Evolutionary conservation across 164 flowering plant genomes (phyloP), one percentile per base, ranked within the genome.

Genomic region (Sedum album): DNA sequence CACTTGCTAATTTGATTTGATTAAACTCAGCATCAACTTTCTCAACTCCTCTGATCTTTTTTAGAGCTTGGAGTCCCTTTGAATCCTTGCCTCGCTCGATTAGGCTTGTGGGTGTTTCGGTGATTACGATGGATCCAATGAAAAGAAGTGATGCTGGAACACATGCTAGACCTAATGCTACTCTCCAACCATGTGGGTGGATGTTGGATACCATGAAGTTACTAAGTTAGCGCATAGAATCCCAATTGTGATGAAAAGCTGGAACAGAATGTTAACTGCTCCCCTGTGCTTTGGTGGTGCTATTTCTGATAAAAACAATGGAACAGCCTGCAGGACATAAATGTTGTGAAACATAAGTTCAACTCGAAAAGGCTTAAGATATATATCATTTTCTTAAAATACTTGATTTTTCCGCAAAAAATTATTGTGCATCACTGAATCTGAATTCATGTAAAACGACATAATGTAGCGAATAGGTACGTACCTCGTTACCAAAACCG

Each of bases 401-500:
- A 8, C 13, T 39, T 4, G 13, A 4, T 39, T 39, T 39, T 2
- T 39, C 13, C 13, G 42, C 7, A 39, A 39, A n/a, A n/a, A n/a
- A n/a, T n/a, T n/a, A 35, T 35, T 35, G 7, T 7, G 7, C 38
- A 35, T 3, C 38, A 3, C 38, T 3, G 7, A 35, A 35, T 35
- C 38, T 3, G 38, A 35, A 35, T 7, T 7, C 38, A 5, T 15
- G 18, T 11, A 17, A 2, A 11, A 44, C 18, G 18, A 44, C 5
- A 17, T 44, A 44, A n/a, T 17, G 31, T 18, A 13, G 25, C 67
- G 20, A 2, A 3, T 13, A 11, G 48, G 17, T 53, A 35, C 1
- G 26, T 77, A 88, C 93, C 80, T 89, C 80, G 66, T 86, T 90
- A 46, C 81, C 92, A 21, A 88, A 88, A 0, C 96, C 92, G 48